These are phyloP conservation scores for Solanum chacoense DNA, from an alignment of 305 asterid species.

Conservation along the genomic window DNA sequence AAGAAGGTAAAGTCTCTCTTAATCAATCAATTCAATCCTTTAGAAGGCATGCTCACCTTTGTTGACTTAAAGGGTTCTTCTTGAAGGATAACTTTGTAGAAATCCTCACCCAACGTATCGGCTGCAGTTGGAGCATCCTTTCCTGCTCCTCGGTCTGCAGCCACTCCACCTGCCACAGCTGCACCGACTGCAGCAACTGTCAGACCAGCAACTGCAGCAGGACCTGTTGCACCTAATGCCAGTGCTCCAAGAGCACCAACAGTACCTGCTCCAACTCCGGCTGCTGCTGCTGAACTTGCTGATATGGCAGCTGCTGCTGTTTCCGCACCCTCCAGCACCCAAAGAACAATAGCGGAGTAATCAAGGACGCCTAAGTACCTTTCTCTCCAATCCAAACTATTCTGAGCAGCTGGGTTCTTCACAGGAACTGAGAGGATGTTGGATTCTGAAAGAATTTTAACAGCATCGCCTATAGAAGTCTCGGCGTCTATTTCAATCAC, in stretches of 20 bases:
- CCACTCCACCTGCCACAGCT: constrained; percentile 74
- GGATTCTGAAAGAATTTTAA: constrained; percentile 57
- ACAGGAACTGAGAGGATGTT: constrained; percentile 82
- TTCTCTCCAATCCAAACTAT: constrained; percentile 47
- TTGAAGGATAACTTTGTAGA: constrained; percentile 63
- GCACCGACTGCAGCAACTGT: constrained; percentile 81
- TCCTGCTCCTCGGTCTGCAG: constrained; percentile 52
- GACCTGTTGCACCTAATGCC: constrained; percentile 72
- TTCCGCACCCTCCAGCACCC: constrained; percentile 76
- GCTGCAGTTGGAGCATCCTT: constrained; percentile 59
- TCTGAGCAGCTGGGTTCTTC: constrained; percentile 28
- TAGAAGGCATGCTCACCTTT: constrained; percentile 22
- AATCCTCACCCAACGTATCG: constrained; percentile 65
- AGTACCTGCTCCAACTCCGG: constrained; percentile 68
- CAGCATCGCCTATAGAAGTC: constrained; percentile 49
- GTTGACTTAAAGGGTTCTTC: constrained; percentile 90
- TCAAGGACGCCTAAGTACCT: constrained; percentile 68
- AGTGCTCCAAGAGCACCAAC: constrained; percentile 78
- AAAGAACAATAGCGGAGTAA: constrained; percentile 67
- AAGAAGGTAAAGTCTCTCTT: background rate
- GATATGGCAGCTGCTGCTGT: constrained; percentile 66
- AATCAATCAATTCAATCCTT: background rate
- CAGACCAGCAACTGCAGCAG: constrained; percentile 61
- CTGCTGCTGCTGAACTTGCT: constrained; percentile 69
- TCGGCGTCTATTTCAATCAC: constrained; percentile 58